Conservation (phyloP, 2,329 filamentous ascomycete species). For the Cadophora sp. region DNA sequence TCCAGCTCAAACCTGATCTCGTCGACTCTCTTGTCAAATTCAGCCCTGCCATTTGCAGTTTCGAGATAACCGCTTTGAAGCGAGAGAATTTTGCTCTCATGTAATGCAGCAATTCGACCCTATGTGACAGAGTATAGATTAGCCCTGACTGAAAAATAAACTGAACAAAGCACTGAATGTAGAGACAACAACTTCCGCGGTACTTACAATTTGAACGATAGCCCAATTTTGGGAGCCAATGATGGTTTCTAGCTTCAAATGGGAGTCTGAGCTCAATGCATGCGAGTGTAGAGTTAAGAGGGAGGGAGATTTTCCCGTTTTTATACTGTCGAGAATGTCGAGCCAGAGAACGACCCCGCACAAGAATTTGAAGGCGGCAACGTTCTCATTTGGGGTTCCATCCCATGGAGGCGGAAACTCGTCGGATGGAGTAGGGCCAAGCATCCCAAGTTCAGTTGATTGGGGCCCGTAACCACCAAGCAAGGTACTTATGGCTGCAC, state of each 20-base stretch:
- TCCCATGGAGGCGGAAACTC: not conserved
- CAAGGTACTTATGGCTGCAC: constrained; percentile 37
- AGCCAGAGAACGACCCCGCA: constrained; percentile 55
- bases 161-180: no score
- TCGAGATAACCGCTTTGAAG: constrained; percentile 39
- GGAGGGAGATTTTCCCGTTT: constrained; percentile 49
- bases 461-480: constrained; percentile 20
- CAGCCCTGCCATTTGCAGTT: not conserved
- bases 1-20: constrained; percentile 37
- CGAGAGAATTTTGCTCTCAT: constrained; percentile 61
- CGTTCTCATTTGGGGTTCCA: constrained; percentile 48
- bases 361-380: constrained; percentile 55
- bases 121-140: not conserved
- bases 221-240: constrained; percentile 65
- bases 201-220: constrained; percentile 53
- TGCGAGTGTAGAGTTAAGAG: not conserved
- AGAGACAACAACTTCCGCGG: not conserved
- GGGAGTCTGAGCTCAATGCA: constrained; percentile 43
- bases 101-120: constrained; percentile 59
- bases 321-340: constrained; percentile 57
- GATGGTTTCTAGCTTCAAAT: constrained; percentile 54
- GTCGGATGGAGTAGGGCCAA: not conserved
- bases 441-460: not conserved
- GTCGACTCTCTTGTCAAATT: constrained; percentile 26
- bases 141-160: not conserved